Conservation (phyloP, 108 stramenopile species). For the Cyclotella kingstonii region DNA sequence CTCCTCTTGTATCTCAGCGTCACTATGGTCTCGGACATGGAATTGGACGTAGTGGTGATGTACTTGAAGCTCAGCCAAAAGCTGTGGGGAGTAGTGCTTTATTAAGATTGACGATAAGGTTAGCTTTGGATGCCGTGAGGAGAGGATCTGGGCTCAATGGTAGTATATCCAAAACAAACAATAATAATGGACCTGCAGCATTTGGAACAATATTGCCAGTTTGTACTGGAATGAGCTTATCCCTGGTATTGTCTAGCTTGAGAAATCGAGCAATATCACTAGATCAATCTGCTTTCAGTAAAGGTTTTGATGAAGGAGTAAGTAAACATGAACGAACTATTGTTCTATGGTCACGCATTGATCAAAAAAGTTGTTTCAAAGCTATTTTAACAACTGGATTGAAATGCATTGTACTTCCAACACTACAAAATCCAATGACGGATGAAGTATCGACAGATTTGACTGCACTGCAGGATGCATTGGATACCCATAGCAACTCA, state of each 20-base stretch:
- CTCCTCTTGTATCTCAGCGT: constrained; percentile 79
- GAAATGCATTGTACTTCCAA: constrained; percentile 85
- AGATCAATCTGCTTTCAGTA: constrained; percentile 8
- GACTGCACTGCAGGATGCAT: constrained; percentile 64
- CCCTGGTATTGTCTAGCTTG: constrained; percentile 72
- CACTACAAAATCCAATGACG: constrained; percentile 49
- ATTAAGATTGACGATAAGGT: constrained; percentile 69
- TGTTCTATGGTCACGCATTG: constrained; percentile 94
- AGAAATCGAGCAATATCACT: constrained; percentile 38
- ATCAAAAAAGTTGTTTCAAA: constrained; percentile 99
- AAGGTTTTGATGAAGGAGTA: constrained; percentile 7
- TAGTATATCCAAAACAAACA: constrained; percentile 14
- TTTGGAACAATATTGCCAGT: constrained; percentile 86
- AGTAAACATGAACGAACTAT: constrained; percentile 43
- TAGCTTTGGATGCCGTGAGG: constrained; percentile 86
- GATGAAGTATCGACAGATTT: constrained; percentile 92
- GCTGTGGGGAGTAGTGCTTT: constrained; percentile 96
- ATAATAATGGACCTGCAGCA: constrained; percentile 49
- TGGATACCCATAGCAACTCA: constrained; percentile 46
- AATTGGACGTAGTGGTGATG: constrained; percentile 96
- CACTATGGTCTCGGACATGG: constrained; percentile 96
- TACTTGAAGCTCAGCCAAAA: constrained; percentile 98
- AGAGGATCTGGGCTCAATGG: constrained; percentile 83
- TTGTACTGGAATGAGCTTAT: constrained; percentile 94
- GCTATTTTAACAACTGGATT: constrained; percentile 91